Conservation (phyloP, 1,284 basidiomycete genomes). For the Trametes polyzona region DNA sequence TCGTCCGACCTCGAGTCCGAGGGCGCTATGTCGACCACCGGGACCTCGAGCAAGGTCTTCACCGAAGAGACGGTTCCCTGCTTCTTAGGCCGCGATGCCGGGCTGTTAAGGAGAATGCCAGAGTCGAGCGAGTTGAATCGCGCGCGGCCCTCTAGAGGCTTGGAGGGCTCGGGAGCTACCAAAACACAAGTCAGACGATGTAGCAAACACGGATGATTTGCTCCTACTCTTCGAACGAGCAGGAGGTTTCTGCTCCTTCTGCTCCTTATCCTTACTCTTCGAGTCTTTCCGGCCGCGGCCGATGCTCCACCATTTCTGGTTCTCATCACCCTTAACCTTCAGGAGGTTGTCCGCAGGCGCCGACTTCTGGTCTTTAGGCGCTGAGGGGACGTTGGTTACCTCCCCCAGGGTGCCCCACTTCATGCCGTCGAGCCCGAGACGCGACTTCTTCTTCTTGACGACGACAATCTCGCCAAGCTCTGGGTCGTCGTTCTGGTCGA, state of each 20-base stretch:
- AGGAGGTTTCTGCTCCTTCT: slow-evolving; percentile 42
- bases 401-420: slow-evolving; percentile 60
- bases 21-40: slow-evolving; percentile 23
- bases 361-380: slow-evolving; percentile 30
- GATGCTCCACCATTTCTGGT: slow-evolving; percentile 80
- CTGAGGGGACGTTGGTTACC: slow-evolving; percentile 58
- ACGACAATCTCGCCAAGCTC: slow-evolving; percentile 72
- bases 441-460: slow-evolving; percentile 79
- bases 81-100: slow-evolving; percentile 22
- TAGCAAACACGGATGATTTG: not conserved
- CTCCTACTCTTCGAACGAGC: slow-evolving; percentile 50
- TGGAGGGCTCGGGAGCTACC: slow-evolving; percentile 52
- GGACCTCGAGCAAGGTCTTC: slow-evolving; percentile 27
- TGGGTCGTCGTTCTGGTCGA: slow-evolving; percentile 66
- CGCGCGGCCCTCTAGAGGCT: slow-evolving; percentile 40
- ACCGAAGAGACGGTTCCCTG: slow-evolving; percentile 22
- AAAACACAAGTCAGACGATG: not conserved
- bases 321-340: slow-evolving; percentile 61
- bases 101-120: slow-evolving; percentile 48
- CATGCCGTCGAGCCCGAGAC: slow-evolving; percentile 64
- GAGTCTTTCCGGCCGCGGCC: slow-evolving; percentile 71
- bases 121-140: slow-evolving; percentile 72
- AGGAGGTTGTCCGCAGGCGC: slow-evolving; percentile 34
- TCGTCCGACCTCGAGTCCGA: slow-evolving; percentile 15
- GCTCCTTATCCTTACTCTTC: slow-evolving; percentile 46